Base-by-base conservation (phyloP, 768 basidiomycete species). In the Lepiota venenata region DNA sequence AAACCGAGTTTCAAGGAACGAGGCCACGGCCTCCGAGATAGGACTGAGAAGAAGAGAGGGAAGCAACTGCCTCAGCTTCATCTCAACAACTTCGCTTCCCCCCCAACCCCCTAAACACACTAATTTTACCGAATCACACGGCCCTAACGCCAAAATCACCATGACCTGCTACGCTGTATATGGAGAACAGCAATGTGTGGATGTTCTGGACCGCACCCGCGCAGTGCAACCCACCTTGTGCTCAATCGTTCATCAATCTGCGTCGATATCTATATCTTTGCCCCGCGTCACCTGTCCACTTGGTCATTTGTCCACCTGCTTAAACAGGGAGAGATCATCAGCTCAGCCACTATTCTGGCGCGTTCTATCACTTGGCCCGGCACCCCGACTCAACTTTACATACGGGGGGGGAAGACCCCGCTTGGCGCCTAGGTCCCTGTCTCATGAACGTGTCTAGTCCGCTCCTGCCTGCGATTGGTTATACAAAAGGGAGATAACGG, bases 231-330 rank as follows among this genome's bases (percentile, higher is more conserved):
- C 11, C 38, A 39, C 20, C 16, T 29, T 16, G 22, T 15, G 45
- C 10, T 40, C 39, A 50, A 52, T 52, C 50, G 42, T 41, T 41
- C 40, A 52, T 44, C 29, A 37, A 37, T 43, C 50, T 35, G 21
- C 29, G 22, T 46, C 44, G 15, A 25, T 46, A 46, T 40, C 25
- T 52, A 27, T 41, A 45, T 10, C 32, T 11, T 37, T 7, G 8
- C 35, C 15, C 20, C 12, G 12, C 37, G 44, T 54, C 52, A 54
- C 37, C 52, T 54, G 52, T 10, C 25, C 36, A 22, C 43, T 37
- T 16, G 32, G 36, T 29, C 43, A 18, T 4, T 38, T 9, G 14
- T 14, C 8, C 14, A 38, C 22, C 35, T 43, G 18, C 50, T 44
- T 27, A 47, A 40, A 54, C 6, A 3, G 6, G 37, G 45, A 15